Percentiles rank a stretch among this genome's conserved stretches.
Conservation (phyloP, 2,329 filamentous ascomycete genomes). For the Rhynchosporium secalis region DNA sequence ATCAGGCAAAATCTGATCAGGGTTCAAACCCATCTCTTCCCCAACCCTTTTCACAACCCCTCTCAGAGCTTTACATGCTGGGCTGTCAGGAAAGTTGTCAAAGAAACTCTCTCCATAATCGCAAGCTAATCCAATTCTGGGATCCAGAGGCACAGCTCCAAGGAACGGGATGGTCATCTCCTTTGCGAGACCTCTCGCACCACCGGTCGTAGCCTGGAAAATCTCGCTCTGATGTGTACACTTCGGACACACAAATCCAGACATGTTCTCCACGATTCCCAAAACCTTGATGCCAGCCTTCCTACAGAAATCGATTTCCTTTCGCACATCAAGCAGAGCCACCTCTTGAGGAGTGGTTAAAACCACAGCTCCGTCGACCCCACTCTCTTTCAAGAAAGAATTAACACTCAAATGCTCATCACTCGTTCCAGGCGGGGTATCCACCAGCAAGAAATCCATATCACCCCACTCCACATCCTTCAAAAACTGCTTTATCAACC, state of each 20-base stretch:
- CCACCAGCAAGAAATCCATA: constrained; percentile 87
- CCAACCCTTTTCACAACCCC: constrained; percentile 75
- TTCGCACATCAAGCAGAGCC: constrained; percentile 85
- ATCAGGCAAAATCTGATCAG: constrained; percentile 31
- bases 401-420: constrained; percentile 97
- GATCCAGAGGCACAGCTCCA: constrained; percentile 87
- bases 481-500: constrained; percentile 94
- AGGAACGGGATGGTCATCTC: constrained; percentile 89
- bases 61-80: constrained; percentile 80
- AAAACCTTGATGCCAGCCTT: constrained; percentile 90
- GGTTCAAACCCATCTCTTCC: constrained; percentile 55
- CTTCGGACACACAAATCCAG: constrained; percentile 91
- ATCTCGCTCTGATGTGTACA: constrained; percentile 83
- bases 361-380: constrained; percentile 89
- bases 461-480: constrained; percentile 99
- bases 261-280: constrained; percentile 97
- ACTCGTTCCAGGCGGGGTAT: constrained; percentile 92
- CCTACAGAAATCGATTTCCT: constrained; percentile 95
- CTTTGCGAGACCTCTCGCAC: constrained; percentile 74
- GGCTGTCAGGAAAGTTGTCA: constrained; percentile 89
- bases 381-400: constrained; percentile 83
- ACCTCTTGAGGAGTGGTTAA: constrained; percentile 97
- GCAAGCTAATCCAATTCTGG: constrained; percentile 91
- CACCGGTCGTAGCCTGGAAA: constrained; percentile 88
- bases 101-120: constrained; percentile 98